Percentiles rank a stretch among this genome's conserved stretches.
Conservation (phyloP, 2,329 filamentous ascomycete species). For the Epichloe sibirici region DNA sequence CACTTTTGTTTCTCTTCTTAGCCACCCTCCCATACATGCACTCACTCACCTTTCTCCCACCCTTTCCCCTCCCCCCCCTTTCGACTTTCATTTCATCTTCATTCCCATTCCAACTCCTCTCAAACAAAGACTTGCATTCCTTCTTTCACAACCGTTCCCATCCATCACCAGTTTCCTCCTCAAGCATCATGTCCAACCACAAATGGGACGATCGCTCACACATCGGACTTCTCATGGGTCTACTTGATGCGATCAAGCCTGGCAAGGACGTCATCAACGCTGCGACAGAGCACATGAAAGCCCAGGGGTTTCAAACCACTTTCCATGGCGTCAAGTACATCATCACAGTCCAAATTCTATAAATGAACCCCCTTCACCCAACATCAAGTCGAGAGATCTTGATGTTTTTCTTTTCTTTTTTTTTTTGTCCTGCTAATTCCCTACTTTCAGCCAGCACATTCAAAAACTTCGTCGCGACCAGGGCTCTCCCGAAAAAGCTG, state of each 20-base stretch:
- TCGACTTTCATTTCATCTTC: background rate
- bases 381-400: background rate
- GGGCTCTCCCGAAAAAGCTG: slow-evolving; percentile 11
- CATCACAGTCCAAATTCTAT: slow-evolving; percentile 6
- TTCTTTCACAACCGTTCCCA: background rate
- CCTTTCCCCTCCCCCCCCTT: background rate
- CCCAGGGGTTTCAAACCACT: slow-evolving; percentile 26
- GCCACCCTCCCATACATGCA: background rate
- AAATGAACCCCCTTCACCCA: background rate
- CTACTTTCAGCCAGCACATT: slow-evolving; percentile 29
- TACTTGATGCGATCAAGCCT: slow-evolving; percentile 25
- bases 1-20: no score
- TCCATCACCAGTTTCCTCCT: background rate
- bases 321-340: slow-evolving; percentile 27
- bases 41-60: background rate
- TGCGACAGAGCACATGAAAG: slow-evolving; percentile 20
- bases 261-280: slow-evolving; percentile 19
- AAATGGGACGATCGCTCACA: slow-evolving; percentile 25
- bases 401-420: background rate
- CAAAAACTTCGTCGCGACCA: slow-evolving; percentile 31
- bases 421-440: background rate
- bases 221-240: slow-evolving; percentile 24
- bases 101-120: background rate
- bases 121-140: background rate
- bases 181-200: background rate